These are phyloP conservation scores for Ulota crispa DNA, from an alignment of 225 moss, liverwort and hornwort species.

Conservation along the genomic window DNA sequence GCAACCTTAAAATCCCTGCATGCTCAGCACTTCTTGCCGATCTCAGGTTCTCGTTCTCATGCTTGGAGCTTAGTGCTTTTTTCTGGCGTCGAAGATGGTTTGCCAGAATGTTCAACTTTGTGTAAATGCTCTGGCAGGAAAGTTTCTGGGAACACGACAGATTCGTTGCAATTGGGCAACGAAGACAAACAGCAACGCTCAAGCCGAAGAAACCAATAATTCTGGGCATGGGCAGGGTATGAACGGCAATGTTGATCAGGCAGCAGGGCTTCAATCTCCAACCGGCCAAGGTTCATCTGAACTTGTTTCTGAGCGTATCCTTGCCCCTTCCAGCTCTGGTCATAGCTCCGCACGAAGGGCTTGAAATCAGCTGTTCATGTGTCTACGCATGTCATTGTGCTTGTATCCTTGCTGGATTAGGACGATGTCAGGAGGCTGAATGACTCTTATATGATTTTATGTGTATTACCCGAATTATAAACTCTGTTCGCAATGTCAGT, in stretches of 20 bases:
- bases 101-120: slow-evolving; percentile 4
- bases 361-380: not conserved
- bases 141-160: slow-evolving; percentile 66
- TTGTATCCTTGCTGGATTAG: not conserved
- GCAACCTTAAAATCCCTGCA: slow-evolving; percentile 14
- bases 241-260: slow-evolving; percentile 58
- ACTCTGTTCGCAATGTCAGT: not conserved
- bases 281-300: slow-evolving; percentile 53
- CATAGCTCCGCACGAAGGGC: not conserved
- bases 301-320: not conserved
- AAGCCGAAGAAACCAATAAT: slow-evolving; percentile 57
- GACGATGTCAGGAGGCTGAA: not conserved
- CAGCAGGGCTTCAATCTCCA: slow-evolving; percentile 63
- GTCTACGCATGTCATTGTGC: not conserved
- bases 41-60: slow-evolving; percentile 16
- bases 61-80: not conserved
- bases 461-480: not conserved
- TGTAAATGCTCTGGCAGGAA: slow-evolving; percentile 39
- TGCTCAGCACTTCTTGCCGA: slow-evolving; percentile 15
- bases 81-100: not conserved
- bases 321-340: not conserved
- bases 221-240: slow-evolving; percentile 49
- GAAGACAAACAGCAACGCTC: slow-evolving; percentile 65
- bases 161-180: slow-evolving; percentile 72
- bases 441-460: not conserved